A percentile compares a stretch with the other conserved stretches of the same genome.
phyloP scores from a whole-genome alignment of 2,329 filamentous ascomycete genomes.

The Penicillium fuscoglaucum region DNA sequence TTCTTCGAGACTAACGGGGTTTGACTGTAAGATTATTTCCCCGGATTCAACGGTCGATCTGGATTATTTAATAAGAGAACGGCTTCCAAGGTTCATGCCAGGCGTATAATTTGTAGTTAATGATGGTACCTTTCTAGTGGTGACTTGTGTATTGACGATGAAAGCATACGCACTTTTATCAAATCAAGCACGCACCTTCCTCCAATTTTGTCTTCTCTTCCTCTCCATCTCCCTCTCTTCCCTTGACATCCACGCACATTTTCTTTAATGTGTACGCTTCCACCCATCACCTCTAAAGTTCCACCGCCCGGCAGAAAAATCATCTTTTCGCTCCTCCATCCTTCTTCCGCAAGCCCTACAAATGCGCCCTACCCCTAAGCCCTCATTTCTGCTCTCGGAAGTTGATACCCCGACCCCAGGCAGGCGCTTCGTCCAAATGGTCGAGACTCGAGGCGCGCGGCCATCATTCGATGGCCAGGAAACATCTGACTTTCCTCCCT shows the following conservation, averaged over 20 bases:
- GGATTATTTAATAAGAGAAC: background rate
- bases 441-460: slow-evolving; percentile 31
- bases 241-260: background rate
- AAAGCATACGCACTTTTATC: background rate
- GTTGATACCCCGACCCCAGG: slow-evolving; percentile 29
- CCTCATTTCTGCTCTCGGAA: slow-evolving; percentile 51
- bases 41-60: background rate
- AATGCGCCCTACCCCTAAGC: slow-evolving; percentile 50
- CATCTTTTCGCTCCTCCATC: slow-evolving; percentile 22
- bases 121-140: background rate
- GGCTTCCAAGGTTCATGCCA: background rate
- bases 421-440: slow-evolving; percentile 33
- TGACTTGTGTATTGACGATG: background rate
- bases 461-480: slow-evolving; percentile 33
- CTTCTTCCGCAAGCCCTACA: slow-evolving; percentile 42
- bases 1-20: too few relatives aligned
- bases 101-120: background rate
- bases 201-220: background rate
- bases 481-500: slow-evolving; percentile 32
- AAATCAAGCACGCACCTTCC: background rate
- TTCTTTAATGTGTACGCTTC: background rate
- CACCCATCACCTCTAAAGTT: background rate
- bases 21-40: background rate
- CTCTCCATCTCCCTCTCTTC: background rate
- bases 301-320: slow-evolving; percentile 22